Conservation (phyloP, 371 early-diverging fungal genomes). For the Rhizopus microsporus region DNA sequence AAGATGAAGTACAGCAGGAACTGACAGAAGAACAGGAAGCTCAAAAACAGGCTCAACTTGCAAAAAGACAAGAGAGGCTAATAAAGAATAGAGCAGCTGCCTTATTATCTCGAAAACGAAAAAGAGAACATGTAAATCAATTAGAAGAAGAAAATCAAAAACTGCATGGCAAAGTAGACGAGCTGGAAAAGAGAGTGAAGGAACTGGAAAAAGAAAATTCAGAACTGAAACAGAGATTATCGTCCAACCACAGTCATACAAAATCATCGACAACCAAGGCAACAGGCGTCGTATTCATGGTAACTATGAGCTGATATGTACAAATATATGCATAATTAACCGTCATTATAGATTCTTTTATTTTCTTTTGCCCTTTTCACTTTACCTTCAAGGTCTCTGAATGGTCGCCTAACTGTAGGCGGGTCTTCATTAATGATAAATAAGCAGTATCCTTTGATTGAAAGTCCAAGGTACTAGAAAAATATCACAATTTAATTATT, state of each 20-base stretch:
- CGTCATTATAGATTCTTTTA: conserved; percentile 52
- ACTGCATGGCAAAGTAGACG: conserved; percentile 55
- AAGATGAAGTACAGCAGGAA: conserved; percentile 1
- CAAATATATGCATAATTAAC: background rate
- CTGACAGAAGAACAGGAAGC: conserved; percentile 16
- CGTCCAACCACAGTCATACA: conserved; percentile 13
- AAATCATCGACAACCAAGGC: conserved; percentile 25
- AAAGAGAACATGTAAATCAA: conserved; percentile 78
- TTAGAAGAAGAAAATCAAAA: conserved; percentile 77
- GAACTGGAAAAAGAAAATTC: conserved; percentile 39
- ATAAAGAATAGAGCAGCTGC: conserved; percentile 94
- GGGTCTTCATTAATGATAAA: conserved; percentile 22
- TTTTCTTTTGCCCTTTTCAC: conserved; percentile 65
- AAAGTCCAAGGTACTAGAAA: background rate
- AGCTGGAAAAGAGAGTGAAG: conserved; percentile 57
- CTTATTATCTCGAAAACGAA: conserved; percentile 82
- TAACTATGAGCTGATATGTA: conserved; percentile 24
- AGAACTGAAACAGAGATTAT: conserved; percentile 12
- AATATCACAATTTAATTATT: background rate
- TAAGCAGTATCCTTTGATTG: conserved; percentile 31
- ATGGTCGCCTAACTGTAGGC: conserved; percentile 54
- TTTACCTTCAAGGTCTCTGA: conserved; percentile 47
- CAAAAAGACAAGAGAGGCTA: conserved; percentile 83
- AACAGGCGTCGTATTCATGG: conserved; percentile 74
- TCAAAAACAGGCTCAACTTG: conserved; percentile 38